Conservation (phyloP, 768 basidiomycete species). For the Dentipellis sp. region DNA sequence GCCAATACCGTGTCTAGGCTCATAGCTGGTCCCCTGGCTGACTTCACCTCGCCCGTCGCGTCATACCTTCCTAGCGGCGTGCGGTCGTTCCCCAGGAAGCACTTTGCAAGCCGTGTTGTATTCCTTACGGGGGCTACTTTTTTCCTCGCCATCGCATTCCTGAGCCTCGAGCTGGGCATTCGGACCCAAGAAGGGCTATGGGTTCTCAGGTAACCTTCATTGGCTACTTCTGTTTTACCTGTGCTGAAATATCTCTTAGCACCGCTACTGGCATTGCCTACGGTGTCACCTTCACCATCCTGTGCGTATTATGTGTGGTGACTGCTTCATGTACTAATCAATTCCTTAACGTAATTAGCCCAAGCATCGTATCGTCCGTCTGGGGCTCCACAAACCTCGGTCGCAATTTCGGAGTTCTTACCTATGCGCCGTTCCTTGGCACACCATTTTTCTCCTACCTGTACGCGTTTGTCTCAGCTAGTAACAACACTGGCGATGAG, state of each 20-base stretch:
- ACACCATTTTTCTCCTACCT: constrained; percentile 72
- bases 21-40: constrained; percentile 59
- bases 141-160: constrained; percentile 40
- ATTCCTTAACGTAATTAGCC: constrained; percentile 31
- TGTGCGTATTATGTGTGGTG: constrained; percentile 36
- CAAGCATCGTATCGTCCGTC: constrained; percentile 58
- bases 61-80: constrained; percentile 30
- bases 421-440: constrained; percentile 69
- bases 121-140: constrained; percentile 46
- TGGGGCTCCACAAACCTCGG: constrained; percentile 68
- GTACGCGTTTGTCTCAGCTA: constrained; percentile 55
- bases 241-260: constrained; percentile 24
- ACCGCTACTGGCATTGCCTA: constrained; percentile 61
- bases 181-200: constrained; percentile 47
- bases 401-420: constrained; percentile 68
- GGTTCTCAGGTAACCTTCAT: constrained; percentile 49
- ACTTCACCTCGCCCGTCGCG: constrained; percentile 58
- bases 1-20: constrained; percentile 68
- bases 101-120: constrained; percentile 48
- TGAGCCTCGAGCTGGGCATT: constrained; percentile 45
- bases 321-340: neutral
- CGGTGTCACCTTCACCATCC: constrained; percentile 58
- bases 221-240: constrained; percentile 1
- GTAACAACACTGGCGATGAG: constrained; percentile 33
- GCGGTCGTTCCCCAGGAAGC: constrained; percentile 33